A percentile compares a stretch with the other conserved stretches of the same genome.
These are phyloP conservation scores for Endotrypanum monterogeii DNA, from an alignment of 208 protist genomes.

Conservation along the genomic window DNA sequence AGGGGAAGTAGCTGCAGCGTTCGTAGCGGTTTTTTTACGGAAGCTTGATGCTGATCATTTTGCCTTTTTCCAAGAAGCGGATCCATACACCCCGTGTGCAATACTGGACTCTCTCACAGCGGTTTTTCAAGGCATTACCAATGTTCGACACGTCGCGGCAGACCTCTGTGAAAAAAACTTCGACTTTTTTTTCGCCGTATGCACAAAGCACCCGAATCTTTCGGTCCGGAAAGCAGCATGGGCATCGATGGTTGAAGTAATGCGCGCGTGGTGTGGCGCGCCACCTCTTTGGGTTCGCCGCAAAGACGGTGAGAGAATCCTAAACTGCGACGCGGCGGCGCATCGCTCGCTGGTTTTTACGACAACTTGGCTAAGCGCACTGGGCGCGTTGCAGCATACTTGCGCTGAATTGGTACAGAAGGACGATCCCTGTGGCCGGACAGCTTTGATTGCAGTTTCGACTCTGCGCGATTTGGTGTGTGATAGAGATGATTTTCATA, in stretches of 20 bases:
- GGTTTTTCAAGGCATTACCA: slow-evolving; percentile 41
- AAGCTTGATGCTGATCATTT: slow-evolving; percentile 58
- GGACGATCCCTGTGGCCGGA: slow-evolving; percentile 28
- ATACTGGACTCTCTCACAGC: slow-evolving; percentile 39
- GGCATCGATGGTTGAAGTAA: slow-evolving; percentile 32
- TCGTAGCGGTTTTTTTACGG: slow-evolving; percentile 55
- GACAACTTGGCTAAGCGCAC: slow-evolving; percentile 42
- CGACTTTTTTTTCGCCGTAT: slow-evolving; percentile 38
- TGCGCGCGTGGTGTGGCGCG: slow-evolving; percentile 44
- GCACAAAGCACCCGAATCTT: slow-evolving; percentile 29
- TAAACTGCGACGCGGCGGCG: slow-evolving; percentile 17
- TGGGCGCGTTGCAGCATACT: slow-evolving; percentile 30
- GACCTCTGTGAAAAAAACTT: slow-evolving; percentile 32
- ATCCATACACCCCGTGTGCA: slow-evolving; percentile 63
- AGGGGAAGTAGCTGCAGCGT: slow-evolving; percentile 41
- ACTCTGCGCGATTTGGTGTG: slow-evolving; percentile 57
- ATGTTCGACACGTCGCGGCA: slow-evolving; percentile 33
- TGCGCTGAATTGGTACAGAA: slow-evolving; percentile 37
- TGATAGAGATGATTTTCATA: slow-evolving; percentile 39
- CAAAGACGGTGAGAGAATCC: slow-evolving; percentile 20
- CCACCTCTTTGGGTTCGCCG: slow-evolving; percentile 21
- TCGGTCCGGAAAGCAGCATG: slow-evolving; percentile 34
- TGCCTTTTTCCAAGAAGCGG: slow-evolving; percentile 63
- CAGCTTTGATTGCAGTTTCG: slow-evolving; percentile 50
- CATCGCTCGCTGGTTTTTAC: slow-evolving; percentile 41